Evolutionary conservation across 805 yeast species (phyloP).

Genomic region (Millerago galiae): DNA sequence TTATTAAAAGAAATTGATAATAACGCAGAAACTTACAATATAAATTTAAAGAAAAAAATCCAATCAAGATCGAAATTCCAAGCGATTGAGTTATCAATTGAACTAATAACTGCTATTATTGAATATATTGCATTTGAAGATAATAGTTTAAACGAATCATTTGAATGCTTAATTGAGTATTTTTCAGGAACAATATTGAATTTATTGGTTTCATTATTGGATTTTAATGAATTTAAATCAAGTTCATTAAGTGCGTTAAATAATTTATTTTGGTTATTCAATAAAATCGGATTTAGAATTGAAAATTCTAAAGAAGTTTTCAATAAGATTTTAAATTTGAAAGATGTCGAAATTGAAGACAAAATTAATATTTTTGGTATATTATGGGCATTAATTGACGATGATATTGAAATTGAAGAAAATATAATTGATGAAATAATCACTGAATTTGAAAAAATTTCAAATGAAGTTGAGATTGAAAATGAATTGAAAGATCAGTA

Average conservation of each 20-base stretch:
- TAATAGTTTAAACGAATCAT: slow-evolving; percentile 4
- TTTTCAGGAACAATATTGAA: slow-evolving; percentile 24
- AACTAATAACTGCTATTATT: slow-evolving; percentile 66
- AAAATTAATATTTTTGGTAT: slow-evolving; percentile 34
- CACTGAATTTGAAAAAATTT: slow-evolving; percentile 15
- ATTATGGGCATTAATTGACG: slow-evolving; percentile 36
- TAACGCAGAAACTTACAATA: slow-evolving; percentile 21
- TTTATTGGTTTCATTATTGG: slow-evolving; percentile 34
- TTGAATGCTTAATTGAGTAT: slow-evolving; percentile 14
- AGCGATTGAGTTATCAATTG: slow-evolving; percentile 65
- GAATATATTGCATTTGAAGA: slow-evolving; percentile 42
- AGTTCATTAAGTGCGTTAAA: slow-evolving; percentile 63
- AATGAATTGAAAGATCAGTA: slow-evolving; percentile 30
- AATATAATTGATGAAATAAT: slow-evolving; percentile 23
- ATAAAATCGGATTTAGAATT: slow-evolving; percentile 10
- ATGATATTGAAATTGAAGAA: slow-evolving; percentile 14
- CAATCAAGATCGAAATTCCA: slow-evolving; percentile 49
- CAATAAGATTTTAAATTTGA: slow-evolving; percentile 13
- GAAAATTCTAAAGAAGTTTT: slow-evolving; percentile 11
- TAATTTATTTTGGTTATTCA: slow-evolving; percentile 57
- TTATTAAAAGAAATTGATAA: slow-evolving; percentile 26
- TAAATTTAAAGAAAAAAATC: slow-evolving; percentile 34
- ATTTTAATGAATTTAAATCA: slow-evolving; percentile 40
- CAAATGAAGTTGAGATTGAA: slow-evolving; percentile 14
- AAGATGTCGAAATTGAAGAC: slow-evolving; percentile 23